Evolutionary conservation across 1,139 yeast species (phyloP).

Genomic region (Candida frijolesensis): DNA sequence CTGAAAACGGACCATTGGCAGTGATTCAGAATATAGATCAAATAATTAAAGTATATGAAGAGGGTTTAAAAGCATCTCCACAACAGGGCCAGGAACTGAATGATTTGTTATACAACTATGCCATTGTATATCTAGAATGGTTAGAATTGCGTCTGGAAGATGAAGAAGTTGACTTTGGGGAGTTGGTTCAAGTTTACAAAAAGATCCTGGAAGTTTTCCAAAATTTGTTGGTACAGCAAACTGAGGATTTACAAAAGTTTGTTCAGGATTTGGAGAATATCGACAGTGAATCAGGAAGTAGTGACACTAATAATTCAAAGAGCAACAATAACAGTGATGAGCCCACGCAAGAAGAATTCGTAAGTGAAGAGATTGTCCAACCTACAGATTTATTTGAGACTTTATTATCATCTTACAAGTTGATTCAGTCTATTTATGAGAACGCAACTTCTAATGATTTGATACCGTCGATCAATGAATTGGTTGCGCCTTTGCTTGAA

Average conservation of each 20-base stretch:
- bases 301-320: not conserved
- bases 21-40: conserved; percentile 32
- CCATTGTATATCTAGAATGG: conserved; percentile 49
- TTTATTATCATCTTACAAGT: conserved; percentile 30
- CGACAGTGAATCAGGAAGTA: conserved; percentile 1
- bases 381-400: conserved; percentile 45
- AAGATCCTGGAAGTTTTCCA: conserved; percentile 22
- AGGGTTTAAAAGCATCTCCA: conserved; percentile 27
- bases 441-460: conserved; percentile 14
- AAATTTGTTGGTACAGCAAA: conserved; percentile 25
- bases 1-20: not conserved
- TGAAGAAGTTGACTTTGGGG: conserved; percentile 14
- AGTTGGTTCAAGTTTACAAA: conserved; percentile 20
- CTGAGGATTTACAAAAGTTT: conserved; percentile 28
- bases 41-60: conserved; percentile 43
- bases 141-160: conserved; percentile 38
- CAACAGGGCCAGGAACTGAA: conserved; percentile 21
- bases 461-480: conserved; percentile 1
- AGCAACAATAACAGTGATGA: conserved; percentile 9
- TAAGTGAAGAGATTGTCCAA: conserved; percentile 34
- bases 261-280: conserved; percentile 26
- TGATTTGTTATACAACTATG: conserved; percentile 50
- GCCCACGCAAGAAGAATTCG: conserved; percentile 23
- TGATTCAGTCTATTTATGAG: conserved; percentile 36
- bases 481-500: conserved; percentile 21